Percentiles rank a stretch among this genome's conserved stretches.
These are phyloP conservation scores for Albophoma yamanashiensis DNA, from an alignment of 2,329 filamentous ascomycete species.

Conservation along the genomic window DNA sequence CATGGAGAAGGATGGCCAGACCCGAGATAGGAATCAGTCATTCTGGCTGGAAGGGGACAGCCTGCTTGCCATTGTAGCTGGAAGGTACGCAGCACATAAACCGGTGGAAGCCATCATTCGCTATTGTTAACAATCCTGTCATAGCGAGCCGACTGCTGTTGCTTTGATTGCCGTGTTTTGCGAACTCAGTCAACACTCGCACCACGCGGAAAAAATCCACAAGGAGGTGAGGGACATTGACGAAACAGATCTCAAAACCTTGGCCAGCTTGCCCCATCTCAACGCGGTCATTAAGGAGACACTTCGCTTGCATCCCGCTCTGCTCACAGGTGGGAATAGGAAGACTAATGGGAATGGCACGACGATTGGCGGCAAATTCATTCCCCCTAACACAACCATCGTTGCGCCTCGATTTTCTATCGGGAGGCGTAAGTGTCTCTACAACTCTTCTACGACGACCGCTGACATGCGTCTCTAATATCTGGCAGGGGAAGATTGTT, in stretches of 20 bases:
- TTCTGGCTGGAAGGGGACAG: constrained; percentile 1
- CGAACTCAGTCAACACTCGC: background rate
- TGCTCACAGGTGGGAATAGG: constrained; percentile 8
- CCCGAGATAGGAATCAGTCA: background rate
- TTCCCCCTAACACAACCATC: constrained; percentile 9
- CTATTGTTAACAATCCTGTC: background rate
- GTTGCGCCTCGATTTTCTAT: constrained; percentile 11
- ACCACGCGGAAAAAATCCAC: background rate
- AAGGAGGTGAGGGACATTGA: background rate
- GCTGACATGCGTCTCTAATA: background rate
- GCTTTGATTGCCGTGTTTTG: background rate
- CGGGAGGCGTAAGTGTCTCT: constrained; percentile 21
- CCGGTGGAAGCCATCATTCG: too few relatives aligned
- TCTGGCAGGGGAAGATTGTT: constrained; percentile 14
- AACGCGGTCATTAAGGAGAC: constrained; percentile 7
- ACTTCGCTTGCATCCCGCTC: constrained; percentile 11
- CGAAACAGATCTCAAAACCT: background rate
- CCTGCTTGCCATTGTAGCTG: constrained; percentile 10
- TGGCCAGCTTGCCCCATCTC: background rate
- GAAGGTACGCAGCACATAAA: constrained; percentile 5
- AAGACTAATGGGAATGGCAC: constrained; percentile 9
- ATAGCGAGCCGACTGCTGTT: background rate
- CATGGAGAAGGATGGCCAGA: constrained; percentile 1
- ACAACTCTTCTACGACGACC: background rate
- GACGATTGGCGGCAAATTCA: constrained; percentile 6